Evolutionary conservation across 805 yeast species (phyloP).

Genomic region (Saccharomycopsis sp.): DNA sequence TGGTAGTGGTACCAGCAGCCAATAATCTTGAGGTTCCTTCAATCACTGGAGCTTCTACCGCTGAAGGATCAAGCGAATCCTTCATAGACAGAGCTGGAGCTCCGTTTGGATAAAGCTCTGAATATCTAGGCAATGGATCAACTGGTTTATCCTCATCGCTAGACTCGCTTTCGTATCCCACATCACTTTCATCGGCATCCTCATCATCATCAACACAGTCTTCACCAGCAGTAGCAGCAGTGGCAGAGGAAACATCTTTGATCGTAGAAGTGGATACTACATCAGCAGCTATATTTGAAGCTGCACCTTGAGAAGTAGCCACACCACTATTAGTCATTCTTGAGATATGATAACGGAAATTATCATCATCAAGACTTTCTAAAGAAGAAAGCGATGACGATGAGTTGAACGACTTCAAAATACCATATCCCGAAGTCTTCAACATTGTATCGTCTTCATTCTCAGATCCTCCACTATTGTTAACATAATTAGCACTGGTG

Average conservation of each 20-base stretch:
- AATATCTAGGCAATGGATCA: constrained; percentile 62
- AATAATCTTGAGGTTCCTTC: no score
- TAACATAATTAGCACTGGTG: not conserved
- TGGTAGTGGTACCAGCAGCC: not conserved
- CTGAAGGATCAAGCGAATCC: not conserved
- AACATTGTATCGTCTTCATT: constrained; percentile 15
- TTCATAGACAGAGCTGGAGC: constrained; percentile 9
- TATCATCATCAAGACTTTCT: constrained; percentile 25
- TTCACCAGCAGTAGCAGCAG: constrained; percentile 3
- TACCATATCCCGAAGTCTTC: constrained; percentile 1
- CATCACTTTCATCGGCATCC: constrained; percentile 17
- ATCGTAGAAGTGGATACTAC: constrained; percentile 27
- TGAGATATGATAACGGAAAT: constrained; percentile 29
- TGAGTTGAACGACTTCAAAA: not conserved
- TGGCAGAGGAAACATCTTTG: constrained; percentile 13
- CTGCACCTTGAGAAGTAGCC: constrained; percentile 23
- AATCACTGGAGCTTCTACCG: not conserved
- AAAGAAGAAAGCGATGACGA: constrained; percentile 17
- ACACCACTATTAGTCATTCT: constrained; percentile 29
- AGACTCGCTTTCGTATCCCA: constrained; percentile 2
- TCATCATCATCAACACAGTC: constrained; percentile 13
- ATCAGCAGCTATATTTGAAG: constrained; percentile 24
- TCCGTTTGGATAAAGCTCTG: constrained; percentile 64
- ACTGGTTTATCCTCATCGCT: constrained; percentile 28
- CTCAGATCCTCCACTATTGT: constrained; percentile 1